Evolutionary conservation across 2,329 filamentous ascomycete species (phyloP), one percentile per base, ranked within the genome.

Genomic region (Aphanocladium album): DNA sequence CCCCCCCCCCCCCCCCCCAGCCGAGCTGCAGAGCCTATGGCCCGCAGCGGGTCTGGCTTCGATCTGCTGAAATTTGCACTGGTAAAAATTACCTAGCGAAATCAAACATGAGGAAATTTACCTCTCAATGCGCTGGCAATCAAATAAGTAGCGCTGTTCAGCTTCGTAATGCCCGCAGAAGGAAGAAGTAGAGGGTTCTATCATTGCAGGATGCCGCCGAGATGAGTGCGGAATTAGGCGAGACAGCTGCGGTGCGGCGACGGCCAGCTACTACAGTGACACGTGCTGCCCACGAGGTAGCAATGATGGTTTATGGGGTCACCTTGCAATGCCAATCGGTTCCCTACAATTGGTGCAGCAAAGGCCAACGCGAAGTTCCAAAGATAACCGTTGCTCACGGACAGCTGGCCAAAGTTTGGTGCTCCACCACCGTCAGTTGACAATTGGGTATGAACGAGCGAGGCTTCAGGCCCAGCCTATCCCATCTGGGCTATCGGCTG

Each of bases 21-120:
- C 57, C 47, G 27, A 35, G 30, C 46, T 25, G 27, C 30, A 39
- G 30, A 19, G 35, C 33, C 37, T 17, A 3, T 59, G 49, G 37
- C 39, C 57, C 57, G 47, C 49, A 45, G 57, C 57, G 47, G 57
- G 49, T 35, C 47, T 23, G 27, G 12, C 16, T 49, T 47, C 53
- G 43, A 57, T 57, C 33, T 49, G 12, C 43, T 57, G 54, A 39
- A 46, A 21, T 47, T 57, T 47, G 23, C 30, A n/a, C 30, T 45
- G 23, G 21, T 39, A 25, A 39, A 12, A 21, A 27, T 3, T 25
- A 53, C 33, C 30, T 39, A 53, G 6, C 27, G 46, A 49, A 49
- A 49, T 12, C 23, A 17, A 49, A 49, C 2, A 19, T 17, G 52
- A 33, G 46, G 53, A 33, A 21, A 21, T 23, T 56, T 23, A 35